Conservation (phyloP, 2,329 filamentous ascomycete species). For the Cordyceps tenuipes region DNA sequence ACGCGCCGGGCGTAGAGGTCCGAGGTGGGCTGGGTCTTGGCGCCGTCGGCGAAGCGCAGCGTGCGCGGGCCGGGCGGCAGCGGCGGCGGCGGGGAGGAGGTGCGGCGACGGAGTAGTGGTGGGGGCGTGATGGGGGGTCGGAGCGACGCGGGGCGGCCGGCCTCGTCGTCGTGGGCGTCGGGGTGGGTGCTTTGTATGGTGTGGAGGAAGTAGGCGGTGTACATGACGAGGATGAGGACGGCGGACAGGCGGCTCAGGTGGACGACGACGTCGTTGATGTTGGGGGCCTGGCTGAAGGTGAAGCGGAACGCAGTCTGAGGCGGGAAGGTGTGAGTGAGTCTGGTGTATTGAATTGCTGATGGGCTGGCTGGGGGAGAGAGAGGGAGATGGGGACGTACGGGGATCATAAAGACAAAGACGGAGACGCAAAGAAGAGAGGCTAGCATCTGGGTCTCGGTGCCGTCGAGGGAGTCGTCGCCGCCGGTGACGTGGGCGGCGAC, state of each 20-base stretch:
- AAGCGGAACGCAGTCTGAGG: conserved; percentile 33
- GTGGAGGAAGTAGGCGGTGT: conserved; percentile 65
- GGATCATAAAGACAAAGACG: conserved; percentile 30
- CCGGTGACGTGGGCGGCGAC: conserved; percentile 60
- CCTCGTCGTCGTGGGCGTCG: conserved; percentile 57
- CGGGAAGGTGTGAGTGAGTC: neutral
- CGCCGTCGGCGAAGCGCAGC: conserved; percentile 15
- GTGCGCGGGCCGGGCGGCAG: conserved; percentile 16
- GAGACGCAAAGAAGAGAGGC: conserved; percentile 30
- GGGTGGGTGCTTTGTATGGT: conserved; percentile 60
- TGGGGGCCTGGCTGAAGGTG: conserved; percentile 45
- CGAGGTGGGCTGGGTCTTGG: neutral
- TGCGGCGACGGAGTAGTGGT: neutral
- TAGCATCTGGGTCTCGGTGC: conserved; percentile 26
- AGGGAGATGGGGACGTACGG: conserved; percentile 21
- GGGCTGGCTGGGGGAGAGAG: neutral
- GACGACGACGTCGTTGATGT: conserved; percentile 55
- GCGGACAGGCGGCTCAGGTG: conserved; percentile 72
- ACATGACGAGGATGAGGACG: conserved; percentile 64
- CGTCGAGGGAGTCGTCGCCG: conserved; percentile 47
- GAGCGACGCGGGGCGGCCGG: conserved; percentile 49
- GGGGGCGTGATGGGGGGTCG: conserved; percentile 24
- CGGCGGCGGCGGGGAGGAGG: neutral
- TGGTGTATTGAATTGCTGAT: fast-evolving
- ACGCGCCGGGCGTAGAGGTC: neutral